Evolutionary conservation across 345 rosid genomes (phyloP), one percentile per base, ranked within the genome.

Genomic region (Leavenworthia alabamica): DNA sequence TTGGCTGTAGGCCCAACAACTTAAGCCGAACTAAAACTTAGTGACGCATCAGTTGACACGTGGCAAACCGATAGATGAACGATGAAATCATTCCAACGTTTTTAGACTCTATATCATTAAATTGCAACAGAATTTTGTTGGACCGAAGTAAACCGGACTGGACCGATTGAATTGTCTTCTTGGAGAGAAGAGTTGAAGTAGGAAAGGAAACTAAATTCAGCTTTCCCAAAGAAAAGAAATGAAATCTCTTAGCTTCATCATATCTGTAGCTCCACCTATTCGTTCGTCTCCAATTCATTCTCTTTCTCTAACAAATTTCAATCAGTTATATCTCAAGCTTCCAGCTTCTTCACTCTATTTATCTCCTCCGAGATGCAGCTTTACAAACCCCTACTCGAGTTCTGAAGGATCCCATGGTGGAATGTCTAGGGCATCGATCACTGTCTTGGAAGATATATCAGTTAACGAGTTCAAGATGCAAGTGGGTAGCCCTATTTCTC

Each of bases 401-500:
- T 64, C 75, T 15, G 44, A 36, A 17, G 59, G 36, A 10, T 17
- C 49, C 40, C 7, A 44, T 28, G 42, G 42, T 10, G 31, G 68
- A 6, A 20, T 59, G 15, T 72, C 62, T 43, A 33, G 15, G 36
- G 62, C 31, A 56, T 62, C 81, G 36, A 60, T 74, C 6, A 41
- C 55, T 46, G 8, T 51, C 11, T 39, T 75, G 10, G 78, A 59
- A 28, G 78, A 73, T 52, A 62, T 53, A 19, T 68, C 73, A 7
- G 67, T 41, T 13, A 68, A 66, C 41, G 71, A 77, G 42, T 81
- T 77, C 76, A 80, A 62, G 40, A 70, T 80, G 40, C 78, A 77
- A 62, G 82, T 81, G 13, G 84, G 86, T 2, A 71, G 55, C 43
- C 78, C 90, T 17, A 40, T 54, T 28, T 75, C 78, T 56, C 90